These are phyloP conservation scores for Pseudotulostoma volvatum DNA, from an alignment of 495 filamentous ascomycete genomes.

Conservation along the genomic window DNA sequence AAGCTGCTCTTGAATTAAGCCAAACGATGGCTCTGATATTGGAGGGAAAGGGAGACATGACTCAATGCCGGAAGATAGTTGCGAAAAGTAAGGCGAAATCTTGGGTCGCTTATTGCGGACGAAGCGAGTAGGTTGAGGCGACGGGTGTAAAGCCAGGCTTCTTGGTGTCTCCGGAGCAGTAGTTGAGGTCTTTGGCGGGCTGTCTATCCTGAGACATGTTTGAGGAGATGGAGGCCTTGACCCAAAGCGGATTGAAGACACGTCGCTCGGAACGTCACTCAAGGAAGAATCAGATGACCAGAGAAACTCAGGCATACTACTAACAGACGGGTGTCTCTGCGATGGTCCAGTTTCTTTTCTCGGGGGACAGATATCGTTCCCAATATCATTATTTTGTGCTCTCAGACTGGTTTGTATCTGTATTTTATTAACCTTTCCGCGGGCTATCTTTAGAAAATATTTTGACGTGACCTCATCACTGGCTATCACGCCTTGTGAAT, in stretches of 20 bases:
- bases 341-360: constrained; percentile 6
- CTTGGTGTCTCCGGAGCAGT: too few relatives aligned
- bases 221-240: too few relatives aligned
- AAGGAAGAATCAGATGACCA: constrained; percentile 16
- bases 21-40: constrained; percentile 45
- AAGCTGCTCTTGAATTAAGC: constrained; percentile 71
- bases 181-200: too few relatives aligned
- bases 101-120: constrained; percentile 13
- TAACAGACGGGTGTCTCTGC: constrained; percentile 4
- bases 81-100: constrained; percentile 33
- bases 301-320: constrained; percentile 7
- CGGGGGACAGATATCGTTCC: too few relatives aligned
- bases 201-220: too few relatives aligned
- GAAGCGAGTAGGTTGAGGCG: too few relatives aligned
- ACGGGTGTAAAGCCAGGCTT: too few relatives aligned
- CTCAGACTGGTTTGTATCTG: constrained; percentile 1
- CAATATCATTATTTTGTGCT: too few relatives aligned
- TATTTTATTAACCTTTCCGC: not conserved
- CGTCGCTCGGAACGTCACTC: constrained; percentile 18
- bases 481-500: constrained; percentile 21
- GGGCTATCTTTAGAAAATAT: constrained; percentile 14
- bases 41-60: constrained; percentile 58
- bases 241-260: too few relatives aligned
- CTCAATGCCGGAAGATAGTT: constrained; percentile 24
- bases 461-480: constrained; percentile 30